phyloP scores from a whole-genome alignment of 768 basidiomycete species.

The Auricularia auricula-judae region DNA sequence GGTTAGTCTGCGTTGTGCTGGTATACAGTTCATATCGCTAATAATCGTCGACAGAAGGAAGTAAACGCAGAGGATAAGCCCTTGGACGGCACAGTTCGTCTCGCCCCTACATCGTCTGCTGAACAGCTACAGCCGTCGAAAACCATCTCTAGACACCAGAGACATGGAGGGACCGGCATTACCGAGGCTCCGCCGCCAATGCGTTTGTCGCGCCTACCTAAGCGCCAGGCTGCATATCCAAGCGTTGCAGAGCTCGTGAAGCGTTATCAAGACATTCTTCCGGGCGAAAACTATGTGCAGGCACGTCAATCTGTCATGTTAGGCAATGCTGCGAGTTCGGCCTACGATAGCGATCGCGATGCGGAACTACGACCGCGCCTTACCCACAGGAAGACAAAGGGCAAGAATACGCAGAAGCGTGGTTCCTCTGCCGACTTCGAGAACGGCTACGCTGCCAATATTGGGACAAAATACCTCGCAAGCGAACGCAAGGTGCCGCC shows the following conservation, averaged over 20 bases:
- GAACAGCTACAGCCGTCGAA: not conserved
- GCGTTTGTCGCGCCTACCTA: not conserved
- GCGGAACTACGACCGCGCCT: conserved; percentile 23
- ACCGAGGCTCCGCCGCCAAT: not conserved
- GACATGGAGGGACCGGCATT: not conserved
- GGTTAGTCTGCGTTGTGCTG: not conserved
- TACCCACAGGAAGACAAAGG: conserved; percentile 4
- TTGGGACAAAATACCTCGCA: conserved; percentile 66
- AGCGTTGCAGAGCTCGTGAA: conserved; percentile 76
- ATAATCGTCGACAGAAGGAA: not conserved
- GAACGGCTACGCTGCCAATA: conserved; percentile 85
- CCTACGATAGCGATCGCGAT: conserved; percentile 78
- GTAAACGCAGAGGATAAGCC: not conserved
- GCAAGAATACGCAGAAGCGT: conserved; percentile 32
- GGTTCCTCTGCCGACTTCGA: conserved; percentile 77
- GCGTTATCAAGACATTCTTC: conserved; percentile 68
- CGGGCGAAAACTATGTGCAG: conserved; percentile 56
- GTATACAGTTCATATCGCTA: not conserved
- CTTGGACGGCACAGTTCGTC: not conserved
- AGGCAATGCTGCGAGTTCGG: conserved; percentile 58
- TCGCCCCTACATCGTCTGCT: no score
- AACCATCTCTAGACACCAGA: not conserved
- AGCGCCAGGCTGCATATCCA: not conserved
- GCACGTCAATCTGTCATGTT: conserved; percentile 57
- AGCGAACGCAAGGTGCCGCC: conserved; percentile 30